Conservation (phyloP, 164 flowering plant genomes). For the Akebia trifoliata region DNA sequence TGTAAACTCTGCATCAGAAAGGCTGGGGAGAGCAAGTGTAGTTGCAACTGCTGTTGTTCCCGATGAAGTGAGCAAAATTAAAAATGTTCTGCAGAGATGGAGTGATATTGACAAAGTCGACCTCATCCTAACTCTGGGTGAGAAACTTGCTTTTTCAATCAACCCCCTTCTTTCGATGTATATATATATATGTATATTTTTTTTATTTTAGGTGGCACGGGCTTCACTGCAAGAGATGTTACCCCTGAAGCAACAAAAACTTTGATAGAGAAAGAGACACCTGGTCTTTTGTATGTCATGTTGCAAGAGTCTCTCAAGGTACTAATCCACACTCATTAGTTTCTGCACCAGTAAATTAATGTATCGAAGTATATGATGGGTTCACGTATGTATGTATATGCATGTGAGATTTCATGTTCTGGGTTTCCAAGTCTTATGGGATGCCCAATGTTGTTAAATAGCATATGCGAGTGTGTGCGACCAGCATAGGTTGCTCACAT, state of each 20-base stretch:
- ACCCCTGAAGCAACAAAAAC: constrained; percentile 97
- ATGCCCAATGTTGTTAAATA: too few species aligned
- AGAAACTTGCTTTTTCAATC: constrained; percentile 3
- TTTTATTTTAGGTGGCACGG: constrained; percentile 74
- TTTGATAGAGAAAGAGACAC: constrained; percentile 86
- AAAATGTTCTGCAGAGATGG: constrained; percentile 61
- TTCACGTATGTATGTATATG: too few species aligned
- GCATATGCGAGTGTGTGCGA: too few species aligned
- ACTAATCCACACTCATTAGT: constrained; percentile 5
- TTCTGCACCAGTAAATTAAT: too few species aligned
- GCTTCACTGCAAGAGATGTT: constrained; percentile 86
- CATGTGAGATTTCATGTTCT: too few species aligned
- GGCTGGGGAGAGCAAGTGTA: constrained; percentile 78
- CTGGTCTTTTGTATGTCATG: constrained; percentile 88
- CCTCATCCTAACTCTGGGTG: constrained; percentile 90
- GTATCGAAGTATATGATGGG: constrained; percentile 3
- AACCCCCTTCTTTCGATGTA: neutral
- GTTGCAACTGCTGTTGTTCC: constrained; percentile 75
- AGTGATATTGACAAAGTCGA: constrained; percentile 75
- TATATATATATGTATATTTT: too few species aligned
- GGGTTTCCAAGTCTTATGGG: too few species aligned
- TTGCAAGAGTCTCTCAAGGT: constrained; percentile 97
- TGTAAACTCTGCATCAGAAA: constrained; percentile 70
- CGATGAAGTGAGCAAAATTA: constrained; percentile 69
- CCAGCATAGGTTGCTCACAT: too few species aligned